Percentiles rank a stretch among this genome's conserved stretches.
Conservation (phyloP, 352 stramenopile species). For the Blastocystis sp. region DNA sequence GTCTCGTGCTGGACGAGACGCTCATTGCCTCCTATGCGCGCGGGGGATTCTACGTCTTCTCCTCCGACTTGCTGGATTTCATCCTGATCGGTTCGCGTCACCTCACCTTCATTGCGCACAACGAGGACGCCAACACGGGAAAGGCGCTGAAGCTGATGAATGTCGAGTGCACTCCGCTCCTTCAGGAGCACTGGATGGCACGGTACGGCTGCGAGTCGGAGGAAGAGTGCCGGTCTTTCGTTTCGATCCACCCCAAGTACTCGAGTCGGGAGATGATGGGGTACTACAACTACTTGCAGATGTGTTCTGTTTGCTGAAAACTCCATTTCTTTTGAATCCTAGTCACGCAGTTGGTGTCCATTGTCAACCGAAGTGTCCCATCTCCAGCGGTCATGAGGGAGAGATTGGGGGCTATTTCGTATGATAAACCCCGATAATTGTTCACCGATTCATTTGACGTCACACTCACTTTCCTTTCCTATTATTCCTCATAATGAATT, state of each 20-base stretch:
- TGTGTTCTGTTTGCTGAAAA: too few relatives aligned
- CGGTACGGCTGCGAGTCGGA: slow-evolving; percentile 1
- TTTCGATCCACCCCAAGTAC: not conserved
- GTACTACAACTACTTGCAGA: not conserved
- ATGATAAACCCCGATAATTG: too few relatives aligned
- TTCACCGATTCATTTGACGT: too few relatives aligned
- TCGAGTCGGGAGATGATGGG: not conserved
- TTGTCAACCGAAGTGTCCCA: too few relatives aligned
- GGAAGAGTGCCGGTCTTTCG: not conserved
- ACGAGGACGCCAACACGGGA: slow-evolving; percentile 3
- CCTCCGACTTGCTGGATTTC: not conserved
- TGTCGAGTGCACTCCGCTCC: not conserved
- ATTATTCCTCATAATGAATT: not conserved
- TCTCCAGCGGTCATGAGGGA: too few relatives aligned
- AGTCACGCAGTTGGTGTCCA: too few relatives aligned
- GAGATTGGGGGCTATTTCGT: too few relatives aligned
- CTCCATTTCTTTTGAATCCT: too few relatives aligned
- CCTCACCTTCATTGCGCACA: not conserved
- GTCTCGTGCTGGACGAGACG: not conserved
- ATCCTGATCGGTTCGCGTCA: not conserved
- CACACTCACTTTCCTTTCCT: not conserved
- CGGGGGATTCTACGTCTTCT: slow-evolving; percentile 13
- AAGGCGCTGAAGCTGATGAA: slow-evolving; percentile 1
- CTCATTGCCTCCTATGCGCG: slow-evolving; percentile 15
- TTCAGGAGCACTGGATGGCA: not conserved